A percentile compares a stretch with the other conserved stretches of the same genome.
Evolutionary conservation across 495 filamentous ascomycete species (phyloP).

Genomic region (Xylaria scruposa): DNA sequence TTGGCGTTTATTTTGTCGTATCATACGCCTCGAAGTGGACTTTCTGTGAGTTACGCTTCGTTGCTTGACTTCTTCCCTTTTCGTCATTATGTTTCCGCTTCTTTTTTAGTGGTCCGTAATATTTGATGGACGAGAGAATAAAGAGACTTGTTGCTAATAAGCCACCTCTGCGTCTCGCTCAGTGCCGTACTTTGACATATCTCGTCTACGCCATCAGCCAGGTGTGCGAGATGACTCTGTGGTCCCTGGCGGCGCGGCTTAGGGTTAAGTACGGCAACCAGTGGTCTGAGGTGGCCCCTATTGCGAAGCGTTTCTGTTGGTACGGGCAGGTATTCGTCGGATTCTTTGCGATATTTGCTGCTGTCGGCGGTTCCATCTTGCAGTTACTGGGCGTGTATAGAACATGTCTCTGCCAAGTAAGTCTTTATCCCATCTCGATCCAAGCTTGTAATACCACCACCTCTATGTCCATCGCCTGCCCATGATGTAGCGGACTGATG

Average conservation of each 20-base stretch:
- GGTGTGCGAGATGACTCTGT: conserved; percentile 44
- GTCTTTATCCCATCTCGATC: background rate
- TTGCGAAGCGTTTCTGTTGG: conserved; percentile 37
- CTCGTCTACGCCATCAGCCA: conserved; percentile 50
- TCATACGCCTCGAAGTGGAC: conserved; percentile 48
- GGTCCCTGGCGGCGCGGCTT: conserved; percentile 33
- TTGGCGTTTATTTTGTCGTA: conserved; percentile 52
- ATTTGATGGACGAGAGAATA: background rate
- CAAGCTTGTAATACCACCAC: background rate
- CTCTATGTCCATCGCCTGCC: background rate
- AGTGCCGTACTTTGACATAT: conserved; percentile 51
- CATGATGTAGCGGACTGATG: background rate
- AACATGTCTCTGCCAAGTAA: conserved; percentile 45
- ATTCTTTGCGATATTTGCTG: conserved; percentile 43
- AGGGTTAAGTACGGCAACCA: conserved; percentile 32
- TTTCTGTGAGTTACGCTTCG: conserved; percentile 26
- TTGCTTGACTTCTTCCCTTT: background rate
- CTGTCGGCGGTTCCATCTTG: conserved; percentile 47
- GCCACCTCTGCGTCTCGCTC: background rate
- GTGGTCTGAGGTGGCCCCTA: conserved; percentile 33
- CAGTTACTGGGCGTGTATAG: conserved; percentile 49
- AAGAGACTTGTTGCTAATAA: background rate
- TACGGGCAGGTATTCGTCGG: conserved; percentile 40
- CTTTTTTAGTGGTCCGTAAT: too few relatives aligned
- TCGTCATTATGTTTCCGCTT: background rate